Evolutionary conservation across 768 basidiomycete species (phyloP).

Genomic region (Pisolithus albus): DNA sequence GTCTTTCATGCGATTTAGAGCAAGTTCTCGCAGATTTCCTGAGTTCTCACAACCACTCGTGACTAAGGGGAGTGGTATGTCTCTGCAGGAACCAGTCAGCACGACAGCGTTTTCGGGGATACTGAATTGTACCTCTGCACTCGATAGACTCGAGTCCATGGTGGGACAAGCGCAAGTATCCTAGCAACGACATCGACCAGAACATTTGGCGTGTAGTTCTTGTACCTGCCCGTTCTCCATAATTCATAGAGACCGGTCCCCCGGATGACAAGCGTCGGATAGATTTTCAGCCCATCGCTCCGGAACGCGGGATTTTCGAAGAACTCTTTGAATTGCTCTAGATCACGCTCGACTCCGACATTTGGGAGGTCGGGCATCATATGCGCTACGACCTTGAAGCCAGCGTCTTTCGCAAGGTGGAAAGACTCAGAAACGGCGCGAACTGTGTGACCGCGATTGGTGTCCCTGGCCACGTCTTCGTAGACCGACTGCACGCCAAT

Average conservation of each 20-base stretch:
- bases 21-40: constrained; percentile 93
- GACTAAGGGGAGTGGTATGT: constrained; percentile 94
- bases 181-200: constrained; percentile 95
- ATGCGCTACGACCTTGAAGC: constrained; percentile 99
- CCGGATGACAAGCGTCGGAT: constrained; percentile 95
- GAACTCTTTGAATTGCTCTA: constrained; percentile 98
- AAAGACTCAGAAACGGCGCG: constrained; percentile 95
- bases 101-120: background rate
- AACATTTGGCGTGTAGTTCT: constrained; percentile 99
- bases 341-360: constrained; percentile 92
- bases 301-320: constrained; percentile 98
- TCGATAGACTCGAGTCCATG: constrained; percentile 97
- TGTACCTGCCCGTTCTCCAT: constrained; percentile 95
- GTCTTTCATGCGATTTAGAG: constrained; percentile 96
- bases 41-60: constrained; percentile 97
- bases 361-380: constrained; percentile 99
- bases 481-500: constrained; percentile 99
- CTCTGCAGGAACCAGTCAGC: constrained; percentile 40
- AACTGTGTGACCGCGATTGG: constrained; percentile 97
- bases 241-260: constrained; percentile 95
- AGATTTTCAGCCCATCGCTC: constrained; percentile 96
- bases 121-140: constrained; percentile 69
- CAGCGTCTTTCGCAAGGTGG: constrained; percentile 96
- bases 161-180: constrained; percentile 92
- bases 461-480: constrained; percentile 98